Evolutionary conservation across 2,329 filamentous ascomycete genomes (phyloP).

Genomic region (Ophiosphaerella narmari): DNA sequence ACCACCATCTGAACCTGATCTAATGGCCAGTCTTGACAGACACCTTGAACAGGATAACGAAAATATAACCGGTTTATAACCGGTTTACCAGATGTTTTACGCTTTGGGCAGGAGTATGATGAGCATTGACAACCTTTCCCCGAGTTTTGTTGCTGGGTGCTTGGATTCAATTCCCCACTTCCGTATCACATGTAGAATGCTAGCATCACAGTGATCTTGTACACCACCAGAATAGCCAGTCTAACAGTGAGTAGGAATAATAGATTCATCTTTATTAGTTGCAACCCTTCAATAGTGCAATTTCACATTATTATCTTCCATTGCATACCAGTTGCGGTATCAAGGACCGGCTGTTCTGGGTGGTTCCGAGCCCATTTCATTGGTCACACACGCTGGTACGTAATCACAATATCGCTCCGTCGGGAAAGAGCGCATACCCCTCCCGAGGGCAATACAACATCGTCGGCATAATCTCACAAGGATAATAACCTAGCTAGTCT

Average conservation of each 20-base stretch:
- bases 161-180: too few species aligned
- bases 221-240: too few species aligned
- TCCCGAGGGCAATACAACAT: background rate
- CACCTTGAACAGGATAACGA: constrained; percentile 46
- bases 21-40: constrained; percentile 55
- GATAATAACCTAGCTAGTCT: too few species aligned
- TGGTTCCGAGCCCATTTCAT: background rate
- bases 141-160: too few species aligned
- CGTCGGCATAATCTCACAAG: background rate
- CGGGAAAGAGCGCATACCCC: constrained; percentile 1
- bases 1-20: constrained; percentile 47
- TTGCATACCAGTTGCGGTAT: background rate
- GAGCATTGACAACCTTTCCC: too few species aligned
- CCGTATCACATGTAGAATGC: too few species aligned
- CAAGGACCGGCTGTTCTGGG: background rate
- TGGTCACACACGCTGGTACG: background rate
- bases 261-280: too few species aligned
- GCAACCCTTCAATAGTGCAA: too few species aligned
- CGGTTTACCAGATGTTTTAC: background rate
- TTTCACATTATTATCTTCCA: too few species aligned
- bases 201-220: too few species aligned
- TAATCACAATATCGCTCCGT: background rate
- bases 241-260: too few species aligned
- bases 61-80: constrained; percentile 19
- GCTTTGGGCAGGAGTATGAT: too few species aligned